These are phyloP conservation scores for Phaseolus lunatus DNA, from an alignment of 306 rosid species.

Conservation along the genomic window DNA sequence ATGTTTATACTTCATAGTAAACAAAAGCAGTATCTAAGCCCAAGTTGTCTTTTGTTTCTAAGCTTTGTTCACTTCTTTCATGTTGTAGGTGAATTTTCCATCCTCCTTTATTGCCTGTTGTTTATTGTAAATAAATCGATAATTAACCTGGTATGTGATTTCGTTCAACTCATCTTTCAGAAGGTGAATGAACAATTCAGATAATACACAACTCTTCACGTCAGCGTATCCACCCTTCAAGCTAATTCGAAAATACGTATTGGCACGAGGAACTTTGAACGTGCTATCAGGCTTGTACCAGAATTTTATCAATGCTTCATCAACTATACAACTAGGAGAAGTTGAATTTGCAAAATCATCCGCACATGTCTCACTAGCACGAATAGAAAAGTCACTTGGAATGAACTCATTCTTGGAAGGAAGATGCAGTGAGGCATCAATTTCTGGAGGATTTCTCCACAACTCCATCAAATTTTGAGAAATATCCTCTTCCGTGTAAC, in stretches of 20 bases:
- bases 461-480: slow-evolving; percentile 68
- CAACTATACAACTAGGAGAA: slow-evolving; percentile 77
- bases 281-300: slow-evolving; percentile 88
- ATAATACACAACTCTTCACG: slow-evolving; percentile 66
- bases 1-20: neutral
- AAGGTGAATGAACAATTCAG: slow-evolving; percentile 81
- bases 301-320: slow-evolving; percentile 85
- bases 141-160: slow-evolving; percentile 82
- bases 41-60: slow-evolving; percentile 29
- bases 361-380: slow-evolving; percentile 47
- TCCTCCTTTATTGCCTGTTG: neutral
- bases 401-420: slow-evolving; percentile 91
- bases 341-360: slow-evolving; percentile 53
- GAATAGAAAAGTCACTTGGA: slow-evolving; percentile 88
- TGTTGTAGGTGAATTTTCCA: neutral
- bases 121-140: slow-evolving; percentile 42
- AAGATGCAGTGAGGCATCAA: slow-evolving; percentile 79
- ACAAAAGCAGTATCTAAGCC: neutral
- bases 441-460: slow-evolving; percentile 83
- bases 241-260: slow-evolving; percentile 86
- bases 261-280: slow-evolving; percentile 93
- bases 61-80: neutral
- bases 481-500: slow-evolving; percentile 75
- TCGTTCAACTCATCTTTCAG: slow-evolving; percentile 93
- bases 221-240: slow-evolving; percentile 82